Evolutionary conservation across 371 early-diverging fungal species (phyloP).

Genomic region (Lichtheimia ornata): DNA sequence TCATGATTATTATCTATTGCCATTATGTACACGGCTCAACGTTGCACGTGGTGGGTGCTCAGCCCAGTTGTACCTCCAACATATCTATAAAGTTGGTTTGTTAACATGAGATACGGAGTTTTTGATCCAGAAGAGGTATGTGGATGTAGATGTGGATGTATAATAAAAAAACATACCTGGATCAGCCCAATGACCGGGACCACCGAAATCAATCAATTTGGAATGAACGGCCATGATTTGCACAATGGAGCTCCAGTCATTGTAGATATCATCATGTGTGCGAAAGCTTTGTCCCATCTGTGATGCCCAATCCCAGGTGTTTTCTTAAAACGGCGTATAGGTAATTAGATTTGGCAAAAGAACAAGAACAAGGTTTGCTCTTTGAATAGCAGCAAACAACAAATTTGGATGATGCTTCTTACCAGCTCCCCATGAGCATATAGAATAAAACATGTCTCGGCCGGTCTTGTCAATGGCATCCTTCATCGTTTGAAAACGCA

Average conservation of each 20-base stretch:
- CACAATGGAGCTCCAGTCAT: conserved; percentile 28
- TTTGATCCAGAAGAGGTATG: too few species aligned
- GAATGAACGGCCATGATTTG: conserved; percentile 17
- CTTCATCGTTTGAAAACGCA: conserved; percentile 24
- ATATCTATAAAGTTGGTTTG: conserved; percentile 11
- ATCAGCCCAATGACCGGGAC: conserved; percentile 24
- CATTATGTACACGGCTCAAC: too few species aligned
- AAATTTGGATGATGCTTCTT: not conserved
- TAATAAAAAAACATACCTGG: conserved; percentile 18
- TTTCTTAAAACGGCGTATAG: conserved; percentile 1
- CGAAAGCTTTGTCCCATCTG: conserved; percentile 39
- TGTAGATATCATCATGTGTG: conserved; percentile 39
- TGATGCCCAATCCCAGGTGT: conserved; percentile 43
- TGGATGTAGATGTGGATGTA: too few species aligned
- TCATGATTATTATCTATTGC: too few species aligned
- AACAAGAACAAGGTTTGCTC: not conserved
- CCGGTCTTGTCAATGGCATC: conserved; percentile 46
- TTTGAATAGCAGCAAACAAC: too few species aligned
- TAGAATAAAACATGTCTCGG: conserved; percentile 39
- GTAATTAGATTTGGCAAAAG: not conserved
- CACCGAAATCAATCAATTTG: conserved; percentile 15
- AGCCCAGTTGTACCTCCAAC: conserved; percentile 15
- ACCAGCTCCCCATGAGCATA: conserved; percentile 50
- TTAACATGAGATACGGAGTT: too few species aligned
- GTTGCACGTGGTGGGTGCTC: too few species aligned